Evolutionary conservation across 2,329 filamentous ascomycete species (phyloP).

Genomic region (Claviceps sp.): DNA sequence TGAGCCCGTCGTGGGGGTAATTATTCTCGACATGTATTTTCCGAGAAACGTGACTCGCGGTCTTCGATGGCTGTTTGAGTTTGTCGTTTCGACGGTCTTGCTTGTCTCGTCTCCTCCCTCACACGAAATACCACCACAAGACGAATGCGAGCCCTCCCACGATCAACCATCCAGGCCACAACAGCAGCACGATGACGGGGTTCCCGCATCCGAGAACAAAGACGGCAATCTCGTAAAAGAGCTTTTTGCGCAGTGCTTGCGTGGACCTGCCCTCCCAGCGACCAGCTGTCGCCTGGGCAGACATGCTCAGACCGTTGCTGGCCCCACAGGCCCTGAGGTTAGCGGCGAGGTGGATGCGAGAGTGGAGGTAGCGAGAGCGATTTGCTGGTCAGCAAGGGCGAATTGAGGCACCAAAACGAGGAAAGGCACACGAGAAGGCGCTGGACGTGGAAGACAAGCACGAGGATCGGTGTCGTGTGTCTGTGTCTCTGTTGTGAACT

Average conservation of each 20-base stretch:
- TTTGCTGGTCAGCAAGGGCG: too few relatives aligned
- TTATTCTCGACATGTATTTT: neutral
- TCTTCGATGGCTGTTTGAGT: neutral
- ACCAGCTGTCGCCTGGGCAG: slow-evolving; percentile 13
- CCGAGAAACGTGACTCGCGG: neutral
- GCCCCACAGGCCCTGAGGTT: too few relatives aligned
- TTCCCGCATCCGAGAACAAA: slow-evolving; percentile 38
- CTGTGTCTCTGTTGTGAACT: neutral
- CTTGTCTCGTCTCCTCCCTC: slow-evolving; percentile 4
- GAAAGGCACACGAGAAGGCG: slow-evolving; percentile 13
- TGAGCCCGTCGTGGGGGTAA: neutral
- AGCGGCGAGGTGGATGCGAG: too few relatives aligned
- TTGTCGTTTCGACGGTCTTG: too few relatives aligned
- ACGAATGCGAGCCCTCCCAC: slow-evolving; percentile 24
- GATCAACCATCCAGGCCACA: slow-evolving; percentile 45
- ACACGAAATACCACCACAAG: slow-evolving; percentile 21
- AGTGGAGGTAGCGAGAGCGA: too few relatives aligned
- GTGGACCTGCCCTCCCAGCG: slow-evolving; percentile 26
- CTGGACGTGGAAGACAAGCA: neutral
- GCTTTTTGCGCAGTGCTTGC: slow-evolving; percentile 27
- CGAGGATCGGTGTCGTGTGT: neutral
- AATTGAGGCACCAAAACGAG: too few relatives aligned
- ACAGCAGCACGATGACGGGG: slow-evolving; percentile 33
- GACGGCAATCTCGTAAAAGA: slow-evolving; percentile 38
- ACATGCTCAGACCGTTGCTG: slow-evolving; percentile 15